Evolutionary conservation across 805 yeast species (phyloP).

Genomic region (Clavispora vitiphila): DNA sequence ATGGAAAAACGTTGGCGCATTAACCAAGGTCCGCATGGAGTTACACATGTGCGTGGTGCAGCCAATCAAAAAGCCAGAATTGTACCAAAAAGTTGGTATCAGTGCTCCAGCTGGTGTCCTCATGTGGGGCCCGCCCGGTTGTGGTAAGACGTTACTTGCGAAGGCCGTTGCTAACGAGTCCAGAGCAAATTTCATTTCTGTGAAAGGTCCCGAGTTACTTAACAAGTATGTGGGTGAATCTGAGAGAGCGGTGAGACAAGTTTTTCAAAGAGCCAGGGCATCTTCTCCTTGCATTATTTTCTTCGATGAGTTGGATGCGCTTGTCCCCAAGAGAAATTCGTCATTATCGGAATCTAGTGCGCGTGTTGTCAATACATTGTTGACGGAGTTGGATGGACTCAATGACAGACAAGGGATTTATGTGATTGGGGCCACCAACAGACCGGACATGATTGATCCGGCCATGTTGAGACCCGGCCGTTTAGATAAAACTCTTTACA

Average conservation of each 20-base stretch:
- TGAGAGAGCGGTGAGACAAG: constrained; percentile 90
- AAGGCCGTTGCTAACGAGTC: constrained; percentile 98
- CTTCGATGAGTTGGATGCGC: constrained; percentile 93
- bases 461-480: constrained; percentile 98
- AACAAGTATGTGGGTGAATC: constrained; percentile 97
- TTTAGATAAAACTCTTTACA: constrained; percentile 85
- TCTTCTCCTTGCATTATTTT: constrained; percentile 92
- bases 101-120: constrained; percentile 95
- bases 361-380: constrained; percentile 87
- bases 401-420: constrained; percentile 90
- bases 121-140: constrained; percentile 99
- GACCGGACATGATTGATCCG: constrained; percentile 98
- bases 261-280: constrained; percentile 86
- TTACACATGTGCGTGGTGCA: constrained; percentile 96
- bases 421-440: constrained; percentile 93
- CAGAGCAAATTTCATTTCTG: constrained; percentile 90
- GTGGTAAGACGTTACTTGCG: constrained; percentile 94
- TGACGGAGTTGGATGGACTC: constrained; percentile 92
- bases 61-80: constrained; percentile 89
- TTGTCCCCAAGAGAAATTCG: constrained; percentile 91
- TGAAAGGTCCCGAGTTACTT: constrained; percentile 91
- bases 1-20: constrained; percentile 94
- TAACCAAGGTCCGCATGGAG: constrained; percentile 74
- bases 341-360: constrained; percentile 85
- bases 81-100: constrained; percentile 86